Evolutionary conservation across 148 eudicot genomes (phyloP).

Genomic region (Oxyria digyna): DNA sequence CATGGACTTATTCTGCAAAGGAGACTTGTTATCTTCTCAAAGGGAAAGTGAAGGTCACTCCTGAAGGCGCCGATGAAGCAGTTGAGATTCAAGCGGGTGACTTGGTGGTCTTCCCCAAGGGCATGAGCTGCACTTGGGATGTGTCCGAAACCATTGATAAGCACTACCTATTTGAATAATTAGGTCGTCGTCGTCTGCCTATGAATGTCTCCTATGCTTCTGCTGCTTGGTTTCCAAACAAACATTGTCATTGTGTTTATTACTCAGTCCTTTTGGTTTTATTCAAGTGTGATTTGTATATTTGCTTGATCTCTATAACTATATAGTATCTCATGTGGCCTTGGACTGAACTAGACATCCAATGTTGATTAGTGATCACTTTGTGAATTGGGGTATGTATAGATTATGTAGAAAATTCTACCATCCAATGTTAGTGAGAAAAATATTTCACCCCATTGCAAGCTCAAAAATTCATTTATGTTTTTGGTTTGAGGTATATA

Average conservation of each 20-base stretch:
- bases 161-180: conserved; percentile 72
- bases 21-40: conserved; percentile 79
- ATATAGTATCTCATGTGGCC: no score
- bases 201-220: background rate
- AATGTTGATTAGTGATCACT: no score
- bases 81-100: conserved; percentile 93
- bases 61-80: conserved; percentile 65
- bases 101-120: conserved; percentile 81
- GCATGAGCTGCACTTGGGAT: conserved; percentile 98
- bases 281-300: no score
- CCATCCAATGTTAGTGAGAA: background rate
- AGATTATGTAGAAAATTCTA: no score
- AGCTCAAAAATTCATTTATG: background rate
- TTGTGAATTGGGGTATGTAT: background rate
- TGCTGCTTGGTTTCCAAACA: background rate
- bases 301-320: no score
- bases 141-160: conserved; percentile 84
- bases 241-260: background rate
- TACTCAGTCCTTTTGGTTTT: no score
- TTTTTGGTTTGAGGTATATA: no score
- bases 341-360: no score
- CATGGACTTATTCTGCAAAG: conserved; percentile 85
- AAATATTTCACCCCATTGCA: no score
- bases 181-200: no score
- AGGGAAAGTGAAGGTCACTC: conserved; percentile 95